These are phyloP conservation scores for Withania somnifera DNA, from an alignment of 305 asterid species.

Conservation along the genomic window DNA sequence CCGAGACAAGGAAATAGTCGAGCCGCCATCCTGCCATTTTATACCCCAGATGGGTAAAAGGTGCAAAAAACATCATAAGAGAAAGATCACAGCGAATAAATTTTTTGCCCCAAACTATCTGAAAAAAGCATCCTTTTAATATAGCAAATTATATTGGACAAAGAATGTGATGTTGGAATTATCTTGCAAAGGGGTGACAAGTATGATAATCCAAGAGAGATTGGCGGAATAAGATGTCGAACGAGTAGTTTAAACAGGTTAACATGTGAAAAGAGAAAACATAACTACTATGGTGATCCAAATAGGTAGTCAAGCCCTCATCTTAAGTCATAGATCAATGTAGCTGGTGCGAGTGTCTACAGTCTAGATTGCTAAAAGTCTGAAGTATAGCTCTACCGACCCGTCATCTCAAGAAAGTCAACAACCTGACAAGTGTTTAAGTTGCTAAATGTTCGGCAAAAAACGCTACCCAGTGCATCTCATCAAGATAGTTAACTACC, in stretches of 20 bases:
- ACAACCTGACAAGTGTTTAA: background rate
- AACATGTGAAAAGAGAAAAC: background rate
- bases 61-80: background rate
- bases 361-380: background rate
- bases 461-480: background rate
- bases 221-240: background rate
- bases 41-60: background rate
- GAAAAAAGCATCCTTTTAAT: background rate
- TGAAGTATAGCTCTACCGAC: background rate
- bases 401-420: too few species aligned
- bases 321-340: background rate
- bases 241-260: background rate
- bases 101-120: background rate
- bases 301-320: background rate
- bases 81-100: background rate
- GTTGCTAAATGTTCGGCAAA: background rate
- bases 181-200: background rate
- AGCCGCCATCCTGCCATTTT: slow-evolving; percentile 70
- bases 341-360: background rate
- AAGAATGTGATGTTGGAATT: background rate
- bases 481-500: background rate
- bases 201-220: background rate
- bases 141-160: background rate
- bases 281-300: background rate
- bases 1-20: slow-evolving; percentile 84